Evolutionary conservation across 805 yeast genomes (phyloP).

Genomic region (Metschnikowia bowlesiae): DNA sequence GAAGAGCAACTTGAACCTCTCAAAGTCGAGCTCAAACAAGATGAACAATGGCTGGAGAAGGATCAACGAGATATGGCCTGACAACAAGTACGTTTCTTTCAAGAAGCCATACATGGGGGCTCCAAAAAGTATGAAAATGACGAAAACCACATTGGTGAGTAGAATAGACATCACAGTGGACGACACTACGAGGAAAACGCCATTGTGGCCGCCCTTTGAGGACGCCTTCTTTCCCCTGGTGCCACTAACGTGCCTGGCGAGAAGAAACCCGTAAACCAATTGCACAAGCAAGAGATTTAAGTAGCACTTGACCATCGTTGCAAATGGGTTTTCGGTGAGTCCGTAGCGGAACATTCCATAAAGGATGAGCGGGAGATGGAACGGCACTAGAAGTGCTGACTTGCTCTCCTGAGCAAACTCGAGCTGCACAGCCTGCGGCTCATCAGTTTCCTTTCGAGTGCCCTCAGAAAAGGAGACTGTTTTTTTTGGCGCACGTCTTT

Average conservation of each 20-base stretch:
- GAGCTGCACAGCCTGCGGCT: neutral
- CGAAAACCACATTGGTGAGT: slow-evolving; percentile 37
- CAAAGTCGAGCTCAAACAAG: slow-evolving; percentile 47
- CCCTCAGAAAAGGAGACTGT: slow-evolving; percentile 14
- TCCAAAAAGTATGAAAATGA: slow-evolving; percentile 60
- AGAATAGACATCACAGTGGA: slow-evolving; percentile 25
- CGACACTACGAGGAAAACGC: slow-evolving; percentile 8
- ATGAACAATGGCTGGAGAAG: slow-evolving; percentile 62
- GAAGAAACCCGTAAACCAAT: slow-evolving; percentile 17
- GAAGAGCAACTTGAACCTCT: slow-evolving; percentile 25
- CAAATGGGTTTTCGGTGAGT: slow-evolving; percentile 21
- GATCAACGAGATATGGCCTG: slow-evolving; percentile 59
- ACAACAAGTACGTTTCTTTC: slow-evolving; percentile 53
- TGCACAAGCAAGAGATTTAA: slow-evolving; percentile 22
- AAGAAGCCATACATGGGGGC: slow-evolving; percentile 64
- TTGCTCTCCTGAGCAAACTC: slow-evolving; percentile 7
- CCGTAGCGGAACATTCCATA: slow-evolving; percentile 29
- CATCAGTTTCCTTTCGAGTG: slow-evolving; percentile 5
- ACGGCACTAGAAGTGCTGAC: slow-evolving; percentile 21
- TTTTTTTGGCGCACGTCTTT: slow-evolving; percentile 11
- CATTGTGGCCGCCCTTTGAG: slow-evolving; percentile 4
- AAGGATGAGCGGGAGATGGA: slow-evolving; percentile 26
- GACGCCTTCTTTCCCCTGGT: slow-evolving; percentile 1
- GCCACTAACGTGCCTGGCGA: neutral
- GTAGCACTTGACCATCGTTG: slow-evolving; percentile 25